Evolutionary conservation across 2,329 filamentous ascomycete species (phyloP), one percentile per base, ranked within the genome.

Genomic region (Beauveria brongniartii): DNA sequence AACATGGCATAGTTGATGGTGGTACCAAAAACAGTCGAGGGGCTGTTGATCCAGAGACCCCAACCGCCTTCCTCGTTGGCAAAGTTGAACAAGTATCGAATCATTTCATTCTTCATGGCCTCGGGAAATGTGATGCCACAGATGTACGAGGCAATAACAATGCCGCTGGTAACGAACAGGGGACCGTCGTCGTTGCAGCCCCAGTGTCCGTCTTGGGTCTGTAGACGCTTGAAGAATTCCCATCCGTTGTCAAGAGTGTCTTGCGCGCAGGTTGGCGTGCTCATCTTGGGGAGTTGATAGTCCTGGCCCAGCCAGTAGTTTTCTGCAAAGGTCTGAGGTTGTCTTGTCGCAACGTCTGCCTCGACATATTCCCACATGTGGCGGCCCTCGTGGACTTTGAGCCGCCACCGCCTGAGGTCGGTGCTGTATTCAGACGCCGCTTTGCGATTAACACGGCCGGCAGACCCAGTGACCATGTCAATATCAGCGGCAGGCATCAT

Each of bases 181-280:
- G 92, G 92, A 1, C 92, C 92, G 61, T 91, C 91, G 75, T 96
- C 96, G 72, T 96, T 91, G 75, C 91, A 95, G 5, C 81, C 91
- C 92, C 92, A 96, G 68, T 94, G 89, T 6, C 92, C 92, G 0
- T 89, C 85, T n/a, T 85, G 83, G 0, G 94, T 81, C 72, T 96
- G 92, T 30, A 96, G 81, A 63, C 91, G 81, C 51, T 90, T 88
- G 76, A 92, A 93, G 78, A 94, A 96, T 5, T 82, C 78, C 56
- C 96, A 80, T 50, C 87, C 90, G 75, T 96, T 96, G 64, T 81
- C 79, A n/a, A 89, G 89, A 7, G 89, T 79, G 67, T 92, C 82
- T 63, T 92, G 80, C 8, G 91, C 88, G 5, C 81, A 90, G 64
- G 84, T 83, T 1, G 91, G 79, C 62, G 80, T 75, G 46, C 86